Conservation (phyloP, 352 stramenopile genomes). For the Sclerospora graminicola region DNA sequence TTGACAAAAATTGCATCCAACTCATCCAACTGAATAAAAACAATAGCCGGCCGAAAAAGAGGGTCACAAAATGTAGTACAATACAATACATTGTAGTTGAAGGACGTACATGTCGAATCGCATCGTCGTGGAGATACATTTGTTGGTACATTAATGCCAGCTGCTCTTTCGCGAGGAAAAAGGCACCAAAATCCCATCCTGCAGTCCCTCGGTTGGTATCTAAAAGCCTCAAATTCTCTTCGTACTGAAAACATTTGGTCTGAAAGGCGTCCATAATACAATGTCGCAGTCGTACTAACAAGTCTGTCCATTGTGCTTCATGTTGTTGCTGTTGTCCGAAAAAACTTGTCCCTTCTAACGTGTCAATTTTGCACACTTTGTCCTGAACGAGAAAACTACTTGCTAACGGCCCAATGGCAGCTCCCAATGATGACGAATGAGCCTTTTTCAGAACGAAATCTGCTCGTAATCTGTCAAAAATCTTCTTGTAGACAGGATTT, state of each 20-base stretch:
- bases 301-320: conserved; percentile 69
- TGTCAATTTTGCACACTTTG: conserved; percentile 79
- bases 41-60: too few relatives aligned
- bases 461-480: conserved; percentile 57
- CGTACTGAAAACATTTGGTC: conserved; percentile 67
- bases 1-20: conserved; percentile 66
- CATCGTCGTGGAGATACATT: conserved; percentile 72
- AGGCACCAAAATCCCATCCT: conserved; percentile 70
- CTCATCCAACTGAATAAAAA: conserved; percentile 66
- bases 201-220: conserved; percentile 41
- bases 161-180: conserved; percentile 70
- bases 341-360: conserved; percentile 57
- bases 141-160: conserved; percentile 81
- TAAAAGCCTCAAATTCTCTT: conserved; percentile 54
- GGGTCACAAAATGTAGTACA: too few relatives aligned
- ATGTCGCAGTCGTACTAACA: conserved; percentile 48
- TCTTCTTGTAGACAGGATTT: conserved; percentile 60
- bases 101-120: conserved; percentile 60
- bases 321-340: conserved; percentile 67
- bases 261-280: conserved; percentile 83
- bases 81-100: too few relatives aligned
- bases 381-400: conserved; percentile 19
- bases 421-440: background rate
- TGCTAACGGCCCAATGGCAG: conserved; percentile 1
- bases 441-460: conserved; percentile 52